These are phyloP conservation scores for Penicillium corylophilum DNA, from an alignment of 2,329 filamentous ascomycete genomes.

Conservation along the genomic window DNA sequence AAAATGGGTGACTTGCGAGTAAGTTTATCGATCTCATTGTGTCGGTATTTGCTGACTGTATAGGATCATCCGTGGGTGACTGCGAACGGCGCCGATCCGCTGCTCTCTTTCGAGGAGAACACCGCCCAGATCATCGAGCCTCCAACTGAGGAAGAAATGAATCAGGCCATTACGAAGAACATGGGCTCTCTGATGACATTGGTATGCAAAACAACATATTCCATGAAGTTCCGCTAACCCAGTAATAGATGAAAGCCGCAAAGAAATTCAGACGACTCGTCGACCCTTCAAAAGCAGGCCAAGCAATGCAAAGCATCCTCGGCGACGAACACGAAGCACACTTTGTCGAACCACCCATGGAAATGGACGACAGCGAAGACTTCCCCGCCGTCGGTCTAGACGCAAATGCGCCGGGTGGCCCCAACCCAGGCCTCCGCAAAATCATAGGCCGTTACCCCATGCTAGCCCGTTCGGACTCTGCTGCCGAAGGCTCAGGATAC, in stretches of 20 bases:
- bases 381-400: conserved; percentile 24
- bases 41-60: neutral
- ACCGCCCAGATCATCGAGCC: conserved; percentile 75
- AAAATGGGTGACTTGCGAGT: conserved; percentile 80
- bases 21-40: conserved; percentile 38
- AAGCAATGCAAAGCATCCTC: conserved; percentile 58
- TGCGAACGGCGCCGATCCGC: conserved; percentile 69
- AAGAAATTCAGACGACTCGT: conserved; percentile 80
- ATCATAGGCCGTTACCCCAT: conserved; percentile 51
- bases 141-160: conserved; percentile 87
- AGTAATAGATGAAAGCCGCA: conserved; percentile 78
- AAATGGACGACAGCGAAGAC: conserved; percentile 46
- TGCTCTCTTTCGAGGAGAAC: conserved; percentile 82
- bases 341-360: conserved; percentile 58
- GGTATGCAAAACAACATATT: conserved; percentile 43
- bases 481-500: conserved; percentile 3
- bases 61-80: conserved; percentile 95
- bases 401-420: conserved; percentile 16
- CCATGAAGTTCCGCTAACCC: neutral
- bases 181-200: conserved; percentile 85
- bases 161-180: conserved; percentile 84
- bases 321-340: conserved; percentile 54
- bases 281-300: conserved; percentile 52
- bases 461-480: conserved; percentile 31
- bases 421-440: conserved; percentile 49